Evolutionary conservation across 2,329 filamentous ascomycete species (phyloP), one percentile per base, ranked within the genome.

Genomic region (Nigrospora osmanthi): DNA sequence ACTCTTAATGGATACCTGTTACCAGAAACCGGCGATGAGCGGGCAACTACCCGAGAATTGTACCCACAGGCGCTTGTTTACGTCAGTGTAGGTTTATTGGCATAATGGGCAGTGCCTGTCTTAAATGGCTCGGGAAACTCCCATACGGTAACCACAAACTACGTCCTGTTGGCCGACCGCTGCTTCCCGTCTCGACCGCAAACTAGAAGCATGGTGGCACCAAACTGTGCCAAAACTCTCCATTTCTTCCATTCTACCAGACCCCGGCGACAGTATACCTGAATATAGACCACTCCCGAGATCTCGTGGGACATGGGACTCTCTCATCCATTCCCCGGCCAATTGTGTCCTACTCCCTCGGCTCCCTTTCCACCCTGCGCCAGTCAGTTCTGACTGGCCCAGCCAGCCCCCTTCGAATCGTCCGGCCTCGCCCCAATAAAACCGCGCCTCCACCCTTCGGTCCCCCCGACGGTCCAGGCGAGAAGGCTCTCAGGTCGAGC

Each of bases 401-500:
- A 56, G 11, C 47, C 43, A 1, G 56, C 42, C 46, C 67, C 62
- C 58, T 61, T 70, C 10, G 58, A 47, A 42, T 69, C 66, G 0
- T 54, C 61, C 70, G n/a, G 50, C 48, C 49, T 62, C 58, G 49
- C 50, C 23, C 59, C 45, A 1, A 64, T 46, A 35, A 70, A 47
- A 1, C 42, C 48, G 33, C 68, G 61, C 35, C 71, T 56, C 70
- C 70, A 73, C 0, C 67, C 40, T 2, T 59, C 47, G 15, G 54
- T 52, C 2, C 66, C 63, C 1, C 63, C 70, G 32, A 65, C 59
- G 1, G 58, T 48, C 72, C 72, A 77, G 1, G 58, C 54, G 6
- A 76, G 46, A 3, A 68, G 49, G 0, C 62, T 59, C 48, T 77
- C 72, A 0, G 69, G 72, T 16, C 72, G 60, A 1, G 72, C 66